A percentile compares a stretch with the other conserved stretches of the same genome.
Evolutionary conservation across 139 green algal species (phyloP).

Genomic region (Chlorella sp.): DNA sequence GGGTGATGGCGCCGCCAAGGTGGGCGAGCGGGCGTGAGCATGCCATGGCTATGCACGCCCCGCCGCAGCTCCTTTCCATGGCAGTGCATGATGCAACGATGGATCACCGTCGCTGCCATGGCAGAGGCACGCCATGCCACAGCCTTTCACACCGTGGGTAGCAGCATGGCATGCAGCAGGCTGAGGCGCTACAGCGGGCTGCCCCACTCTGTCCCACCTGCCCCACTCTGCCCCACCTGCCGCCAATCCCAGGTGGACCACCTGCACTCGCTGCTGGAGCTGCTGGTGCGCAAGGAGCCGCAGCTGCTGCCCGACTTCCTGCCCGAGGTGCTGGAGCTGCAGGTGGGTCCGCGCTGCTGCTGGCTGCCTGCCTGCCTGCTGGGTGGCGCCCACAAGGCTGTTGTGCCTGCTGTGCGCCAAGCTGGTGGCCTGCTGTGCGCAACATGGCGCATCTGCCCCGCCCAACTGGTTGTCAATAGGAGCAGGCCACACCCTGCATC

Average conservation of each 20-base stretch:
- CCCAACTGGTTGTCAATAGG: too few relatives aligned
- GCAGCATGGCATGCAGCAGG: too few relatives aligned
- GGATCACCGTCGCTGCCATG: not conserved
- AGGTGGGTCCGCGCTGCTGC: not conserved
- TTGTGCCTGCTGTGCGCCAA: too few relatives aligned
- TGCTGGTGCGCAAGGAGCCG: conserved; percentile 54
- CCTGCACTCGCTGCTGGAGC: conserved; percentile 59
- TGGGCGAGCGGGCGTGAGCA: not conserved
- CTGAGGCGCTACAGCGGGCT: too few relatives aligned
- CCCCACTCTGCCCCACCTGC: not conserved
- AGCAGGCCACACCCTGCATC: too few relatives aligned
- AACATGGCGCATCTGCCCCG: too few relatives aligned
- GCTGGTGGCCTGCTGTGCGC: too few relatives aligned
- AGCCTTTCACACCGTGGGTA: too few relatives aligned
- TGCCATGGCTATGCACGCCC: not conserved
- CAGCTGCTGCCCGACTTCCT: conserved; percentile 55
- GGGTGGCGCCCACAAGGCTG: not conserved
- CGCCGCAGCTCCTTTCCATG: not conserved
- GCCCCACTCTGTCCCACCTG: not conserved
- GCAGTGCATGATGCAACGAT: too few relatives aligned
- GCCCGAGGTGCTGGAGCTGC: conserved; percentile 53
- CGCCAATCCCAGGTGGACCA: conserved; percentile 30
- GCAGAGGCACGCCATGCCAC: too few relatives aligned
- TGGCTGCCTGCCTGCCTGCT: not conserved
- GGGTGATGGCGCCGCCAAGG: conserved; percentile 29